Conservation (phyloP, 2,329 filamentous ascomycete species). For the Thermothelomyces thermophilus region DNA sequence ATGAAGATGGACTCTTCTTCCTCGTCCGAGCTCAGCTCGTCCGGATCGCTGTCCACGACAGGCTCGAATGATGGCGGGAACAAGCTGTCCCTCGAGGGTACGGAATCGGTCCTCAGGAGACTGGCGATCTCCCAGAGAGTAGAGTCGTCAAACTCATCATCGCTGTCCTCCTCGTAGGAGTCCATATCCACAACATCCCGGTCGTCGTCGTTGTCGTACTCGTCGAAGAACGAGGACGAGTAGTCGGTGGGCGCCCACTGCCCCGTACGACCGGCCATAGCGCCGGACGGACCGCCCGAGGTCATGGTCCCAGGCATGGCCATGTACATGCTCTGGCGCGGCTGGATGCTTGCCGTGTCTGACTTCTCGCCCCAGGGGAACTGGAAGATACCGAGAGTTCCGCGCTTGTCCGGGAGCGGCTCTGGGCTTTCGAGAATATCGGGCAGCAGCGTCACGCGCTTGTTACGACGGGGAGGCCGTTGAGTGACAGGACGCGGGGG, state of each 20-base stretch:
- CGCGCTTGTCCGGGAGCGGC: constrained; percentile 51
- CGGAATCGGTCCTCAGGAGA: constrained; percentile 45
- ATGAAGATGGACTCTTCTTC: constrained; percentile 30
- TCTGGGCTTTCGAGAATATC: constrained; percentile 58
- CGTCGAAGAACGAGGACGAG: constrained; percentile 52
- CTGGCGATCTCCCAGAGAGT: constrained; percentile 60
- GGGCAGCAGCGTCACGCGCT: constrained; percentile 52
- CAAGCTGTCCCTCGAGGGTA: constrained; percentile 48
- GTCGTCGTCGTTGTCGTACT: constrained; percentile 49
- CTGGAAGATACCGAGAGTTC: constrained; percentile 57
- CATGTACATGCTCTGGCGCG: constrained; percentile 33
- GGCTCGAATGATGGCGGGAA: constrained; percentile 32
- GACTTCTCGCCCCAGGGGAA: constrained; percentile 61
- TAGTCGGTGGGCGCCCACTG: constrained; percentile 37
- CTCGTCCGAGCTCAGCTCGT: constrained; percentile 29
- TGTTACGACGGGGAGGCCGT: constrained; percentile 48
- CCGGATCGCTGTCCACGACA: constrained; percentile 30
- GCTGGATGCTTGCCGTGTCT: constrained; percentile 44
- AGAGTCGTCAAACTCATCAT: constrained; percentile 54
- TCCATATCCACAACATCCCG: constrained; percentile 33
- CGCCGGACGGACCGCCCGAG: constrained; percentile 31
- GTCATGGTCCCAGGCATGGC: constrained; percentile 49
- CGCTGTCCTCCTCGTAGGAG: constrained; percentile 32
- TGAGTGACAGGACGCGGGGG: constrained; percentile 41
- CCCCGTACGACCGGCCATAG: constrained; percentile 30